A percentile compares a stretch with the other conserved stretches of the same genome.
These are phyloP conservation scores for Cladosporium austrohemisphaericum DNA, from an alignment of 2,329 filamentous ascomycete genomes.

Conservation along the genomic window DNA sequence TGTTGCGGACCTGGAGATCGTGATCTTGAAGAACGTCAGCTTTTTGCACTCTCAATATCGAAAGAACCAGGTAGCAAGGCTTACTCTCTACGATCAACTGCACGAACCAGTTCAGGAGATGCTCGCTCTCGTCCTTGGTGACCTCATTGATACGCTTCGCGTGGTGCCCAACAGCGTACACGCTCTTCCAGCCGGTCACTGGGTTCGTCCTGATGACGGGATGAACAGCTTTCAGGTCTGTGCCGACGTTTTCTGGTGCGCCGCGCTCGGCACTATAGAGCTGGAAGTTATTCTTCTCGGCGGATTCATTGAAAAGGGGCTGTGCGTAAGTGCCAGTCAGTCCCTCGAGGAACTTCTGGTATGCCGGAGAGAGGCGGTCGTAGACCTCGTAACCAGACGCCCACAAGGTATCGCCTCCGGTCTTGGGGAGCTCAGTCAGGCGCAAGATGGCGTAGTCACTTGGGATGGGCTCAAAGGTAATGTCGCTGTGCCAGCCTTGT, in stretches of 20 bases:
- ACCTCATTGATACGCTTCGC: constrained; percentile 54
- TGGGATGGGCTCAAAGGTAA: constrained; percentile 62
- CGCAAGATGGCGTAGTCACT: constrained; percentile 62
- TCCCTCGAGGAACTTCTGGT: constrained; percentile 56
- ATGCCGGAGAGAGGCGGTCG: constrained; percentile 57
- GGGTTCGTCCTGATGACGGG: constrained; percentile 58
- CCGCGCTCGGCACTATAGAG: constrained; percentile 11
- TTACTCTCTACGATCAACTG: constrained; percentile 44
- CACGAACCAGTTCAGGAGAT: constrained; percentile 26
- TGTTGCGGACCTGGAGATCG: constrained; percentile 65
- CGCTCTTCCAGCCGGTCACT: constrained; percentile 59
- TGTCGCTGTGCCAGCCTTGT: constrained; percentile 54
- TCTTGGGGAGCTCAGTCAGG: constrained; percentile 53
- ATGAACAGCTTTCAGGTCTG: constrained; percentile 31
- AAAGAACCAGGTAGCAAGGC: constrained; percentile 25
- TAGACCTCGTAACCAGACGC: constrained; percentile 65
- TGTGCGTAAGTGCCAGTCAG: constrained; percentile 54
- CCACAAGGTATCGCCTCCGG: constrained; percentile 60
- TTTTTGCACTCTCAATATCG: constrained; percentile 18
- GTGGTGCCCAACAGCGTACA: constrained; percentile 59
- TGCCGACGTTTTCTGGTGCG: constrained; percentile 22
- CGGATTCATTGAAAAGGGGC: constrained; percentile 22
- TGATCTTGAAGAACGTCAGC: constrained; percentile 38
- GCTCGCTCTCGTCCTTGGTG: constrained; percentile 27
- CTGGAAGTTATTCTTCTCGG: constrained; percentile 18